A percentile compares a stretch with the other conserved stretches of the same genome.
These are phyloP conservation scores for Trametes punicea DNA, from an alignment of 768 basidiomycete species.

Conservation along the genomic window DNA sequence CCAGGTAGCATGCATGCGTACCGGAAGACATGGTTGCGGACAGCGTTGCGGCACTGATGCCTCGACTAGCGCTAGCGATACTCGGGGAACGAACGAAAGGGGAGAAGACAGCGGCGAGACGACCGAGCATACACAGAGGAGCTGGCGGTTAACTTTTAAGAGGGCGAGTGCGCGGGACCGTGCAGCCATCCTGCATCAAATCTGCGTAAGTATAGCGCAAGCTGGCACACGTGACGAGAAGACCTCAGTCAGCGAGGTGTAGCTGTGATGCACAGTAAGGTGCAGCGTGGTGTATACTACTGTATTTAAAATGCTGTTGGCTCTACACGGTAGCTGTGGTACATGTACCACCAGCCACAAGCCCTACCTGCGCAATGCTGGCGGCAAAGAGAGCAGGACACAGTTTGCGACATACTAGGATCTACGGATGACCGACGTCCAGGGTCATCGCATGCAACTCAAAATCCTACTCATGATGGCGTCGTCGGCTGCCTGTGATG, in stretches of 20 bases:
- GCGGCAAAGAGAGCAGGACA: too few relatives aligned
- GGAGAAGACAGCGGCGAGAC: conserved; percentile 12
- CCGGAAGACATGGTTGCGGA: conserved; percentile 19
- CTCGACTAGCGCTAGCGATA: not conserved
- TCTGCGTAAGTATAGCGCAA: conserved; percentile 16
- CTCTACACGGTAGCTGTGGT: too few relatives aligned
- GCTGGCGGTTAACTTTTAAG: conserved; percentile 1
- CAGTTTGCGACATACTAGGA: too few relatives aligned
- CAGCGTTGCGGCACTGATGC: conserved; percentile 8
- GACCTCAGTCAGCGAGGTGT: conserved; percentile 13
- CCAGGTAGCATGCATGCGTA: not conserved
- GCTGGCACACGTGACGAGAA: conserved; percentile 17
- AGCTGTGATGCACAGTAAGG: too few relatives aligned
- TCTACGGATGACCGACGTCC: too few relatives aligned
- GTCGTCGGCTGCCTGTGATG: too few relatives aligned
- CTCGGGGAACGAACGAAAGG: conserved; percentile 5
- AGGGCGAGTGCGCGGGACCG: not conserved
- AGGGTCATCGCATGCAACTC: too few relatives aligned
- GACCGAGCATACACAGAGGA: conserved; percentile 17
- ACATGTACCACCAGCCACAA: too few relatives aligned
- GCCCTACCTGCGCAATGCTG: too few relatives aligned
- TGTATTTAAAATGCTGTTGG: too few relatives aligned
- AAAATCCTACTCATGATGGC: too few relatives aligned
- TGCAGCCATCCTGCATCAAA: conserved; percentile 11
- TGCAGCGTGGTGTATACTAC: too few relatives aligned